These are phyloP conservation scores for Trichosporon sp. DNA, from an alignment of 1,284 basidiomycete genomes.

Conservation along the genomic window DNA sequence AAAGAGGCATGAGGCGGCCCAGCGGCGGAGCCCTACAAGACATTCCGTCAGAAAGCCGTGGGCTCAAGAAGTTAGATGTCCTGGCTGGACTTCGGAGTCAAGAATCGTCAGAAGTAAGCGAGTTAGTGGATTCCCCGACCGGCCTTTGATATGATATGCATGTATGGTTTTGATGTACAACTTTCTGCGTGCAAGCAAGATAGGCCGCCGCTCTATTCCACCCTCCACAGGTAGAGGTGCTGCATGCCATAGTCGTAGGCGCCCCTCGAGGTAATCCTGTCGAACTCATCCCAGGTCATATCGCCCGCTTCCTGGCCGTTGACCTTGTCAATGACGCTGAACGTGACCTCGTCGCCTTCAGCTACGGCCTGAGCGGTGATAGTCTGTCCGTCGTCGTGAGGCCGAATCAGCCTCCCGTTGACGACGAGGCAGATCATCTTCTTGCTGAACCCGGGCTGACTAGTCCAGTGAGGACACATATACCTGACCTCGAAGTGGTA, in stretches of 20 bases:
- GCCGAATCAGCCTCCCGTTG: not conserved
- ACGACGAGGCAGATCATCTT: not conserved
- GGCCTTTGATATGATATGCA: no score
- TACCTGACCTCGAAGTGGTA: conserved; percentile 4
- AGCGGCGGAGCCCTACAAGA: no score
- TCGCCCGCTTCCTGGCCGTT: not conserved
- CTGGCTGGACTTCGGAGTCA: no score
- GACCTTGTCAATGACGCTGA: conserved; percentile 2
- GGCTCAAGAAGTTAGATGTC: no score
- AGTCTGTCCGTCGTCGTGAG: not conserved
- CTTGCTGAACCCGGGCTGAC: not conserved
- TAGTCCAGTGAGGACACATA: conserved; percentile 11
- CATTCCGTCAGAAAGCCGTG: no score
- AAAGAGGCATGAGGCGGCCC: no score
- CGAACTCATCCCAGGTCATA: conserved; percentile 1
- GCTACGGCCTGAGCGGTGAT: not conserved
- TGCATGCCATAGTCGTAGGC: not conserved
- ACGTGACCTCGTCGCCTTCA: not conserved
- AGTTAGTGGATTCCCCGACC: no score
- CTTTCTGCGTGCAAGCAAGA: no score
- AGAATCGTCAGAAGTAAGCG: no score
- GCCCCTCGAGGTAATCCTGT: no score
- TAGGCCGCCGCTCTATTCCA: no score
- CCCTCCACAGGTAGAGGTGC: not conserved
- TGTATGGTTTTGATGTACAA: no score